A percentile compares a stretch with the other conserved stretches of the same genome.
Conservation (phyloP, 805 yeast genomes). For the Metschnikowia peoriensis region DNA sequence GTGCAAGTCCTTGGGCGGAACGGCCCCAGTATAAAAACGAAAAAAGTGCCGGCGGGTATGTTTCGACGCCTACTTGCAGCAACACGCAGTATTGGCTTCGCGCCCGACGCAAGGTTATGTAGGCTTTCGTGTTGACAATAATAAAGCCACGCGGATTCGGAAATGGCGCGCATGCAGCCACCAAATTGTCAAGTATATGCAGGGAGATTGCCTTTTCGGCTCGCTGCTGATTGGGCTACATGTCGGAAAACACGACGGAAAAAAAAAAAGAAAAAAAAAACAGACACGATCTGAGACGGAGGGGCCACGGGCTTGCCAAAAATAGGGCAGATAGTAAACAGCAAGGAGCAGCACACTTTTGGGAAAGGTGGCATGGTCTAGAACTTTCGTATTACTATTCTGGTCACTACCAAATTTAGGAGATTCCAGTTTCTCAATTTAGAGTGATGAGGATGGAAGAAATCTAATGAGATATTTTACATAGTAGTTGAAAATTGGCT, state of each 20-base stretch:
- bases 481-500: too few relatives aligned
- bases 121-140: not conserved
- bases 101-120: not conserved
- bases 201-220: not conserved
- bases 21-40: not conserved
- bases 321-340: not conserved
- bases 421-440: too few relatives aligned
- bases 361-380: not conserved
- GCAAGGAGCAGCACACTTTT: not conserved
- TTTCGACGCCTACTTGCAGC: not conserved
- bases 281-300: not conserved
- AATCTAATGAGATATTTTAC: too few relatives aligned
- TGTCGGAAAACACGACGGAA: not conserved
- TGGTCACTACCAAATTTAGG: too few relatives aligned
- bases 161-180: constrained; percentile 1
- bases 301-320: not conserved
- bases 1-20: not conserved
- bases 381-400: not conserved
- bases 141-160: not conserved
- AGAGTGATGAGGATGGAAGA: too few relatives aligned
- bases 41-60: not conserved
- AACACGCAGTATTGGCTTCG: not conserved
- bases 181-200: not conserved
- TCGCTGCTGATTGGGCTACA: not conserved
- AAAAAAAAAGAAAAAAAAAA: too few relatives aligned